Evolutionary conservation across 2,329 filamentous ascomycete species (phyloP), one percentile per base, ranked within the genome.

Genomic region (Xylaria sp.): DNA sequence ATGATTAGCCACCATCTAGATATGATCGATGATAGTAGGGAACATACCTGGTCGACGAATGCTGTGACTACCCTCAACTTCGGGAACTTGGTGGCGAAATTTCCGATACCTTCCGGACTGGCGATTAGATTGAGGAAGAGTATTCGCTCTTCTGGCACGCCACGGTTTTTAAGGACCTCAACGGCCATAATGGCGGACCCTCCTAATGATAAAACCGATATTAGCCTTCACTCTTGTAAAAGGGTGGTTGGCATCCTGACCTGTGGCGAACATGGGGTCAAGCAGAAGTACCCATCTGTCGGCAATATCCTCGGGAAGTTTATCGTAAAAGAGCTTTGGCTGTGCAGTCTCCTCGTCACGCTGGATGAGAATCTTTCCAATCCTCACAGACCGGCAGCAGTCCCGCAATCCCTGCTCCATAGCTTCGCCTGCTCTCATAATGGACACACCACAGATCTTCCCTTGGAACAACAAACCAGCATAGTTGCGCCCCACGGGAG

Each of bases 181-280:
- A 98, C 94, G 36, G 96, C 96, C 93, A 99, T 97, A 66, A 94
- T 96, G 61, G 96, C 96, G 66, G 94, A 97, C 56, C 96, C 96
- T 74, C 95, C 94, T 96, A 73, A 33, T 9, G 7, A 40, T 40
- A 44, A 59, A 59, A 68, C 7, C 13, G 2, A 48, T 11, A 53
- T 74, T 63, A 75, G 71, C 60, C 65, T 69, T 63, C 4, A 13
- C 38, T 33, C 23, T 38, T 26, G 3, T 1, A 48, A 23, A 23
- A 15, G 38, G 33, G 26, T 15, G 38, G 23, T 40, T 10, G 20
- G 38, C 71, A 73, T 59, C 3, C 85, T 76, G 82, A 94, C 93
- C 94, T 74, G 96, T 99, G 66, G 96, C 96, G 82, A 99, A 94
- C 96, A 99, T 99, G n/a, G 96, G 96, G 79, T 99, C 96, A 54